Percentiles rank a stretch among this genome's conserved stretches.
These are phyloP conservation scores for Borovskyia barvae DNA, from an alignment of 208 protist species.

Conservation along the genomic window DNA sequence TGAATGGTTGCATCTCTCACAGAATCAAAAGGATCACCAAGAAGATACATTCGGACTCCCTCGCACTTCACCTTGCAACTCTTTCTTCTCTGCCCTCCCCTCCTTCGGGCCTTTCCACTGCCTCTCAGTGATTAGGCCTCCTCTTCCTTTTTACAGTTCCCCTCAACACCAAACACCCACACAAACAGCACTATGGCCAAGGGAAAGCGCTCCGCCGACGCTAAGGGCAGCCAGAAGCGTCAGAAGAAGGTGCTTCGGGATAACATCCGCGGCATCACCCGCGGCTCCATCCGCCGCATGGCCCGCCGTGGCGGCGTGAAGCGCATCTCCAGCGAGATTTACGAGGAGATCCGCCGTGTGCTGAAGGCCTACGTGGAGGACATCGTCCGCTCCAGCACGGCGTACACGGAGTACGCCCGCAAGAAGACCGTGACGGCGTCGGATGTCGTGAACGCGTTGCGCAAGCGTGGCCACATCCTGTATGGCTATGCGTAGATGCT, in stretches of 20 bases:
- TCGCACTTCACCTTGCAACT: no score
- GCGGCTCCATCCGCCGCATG: conserved; percentile 86
- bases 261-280: conserved; percentile 84
- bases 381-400: conserved; percentile 77
- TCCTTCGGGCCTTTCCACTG: no score
- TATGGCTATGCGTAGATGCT: conserved; percentile 79
- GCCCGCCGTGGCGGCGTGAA: conserved; percentile 92
- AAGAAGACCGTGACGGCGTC: conserved; percentile 83
- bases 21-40: no score
- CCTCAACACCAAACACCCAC: no score
- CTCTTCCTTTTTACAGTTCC: no score
- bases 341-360: conserved; percentile 73
- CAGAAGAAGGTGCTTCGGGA: conserved; percentile 88
- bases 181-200: conserved; percentile 79
- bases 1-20: no score
- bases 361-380: conserved; percentile 84
- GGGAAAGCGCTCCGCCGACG: conserved; percentile 69
- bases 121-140: no score
- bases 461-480: conserved; percentile 84
- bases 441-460: conserved; percentile 89
- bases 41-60: no score
- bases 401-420: conserved; percentile 84
- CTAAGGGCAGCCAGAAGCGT: conserved; percentile 76
- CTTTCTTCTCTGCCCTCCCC: no score
- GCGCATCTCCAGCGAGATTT: conserved; percentile 77